A percentile compares a stretch with the other conserved stretches of the same genome.
phyloP scores from a whole-genome alignment of 805 yeast species.

The Phaffomyces opuntiae region DNA sequence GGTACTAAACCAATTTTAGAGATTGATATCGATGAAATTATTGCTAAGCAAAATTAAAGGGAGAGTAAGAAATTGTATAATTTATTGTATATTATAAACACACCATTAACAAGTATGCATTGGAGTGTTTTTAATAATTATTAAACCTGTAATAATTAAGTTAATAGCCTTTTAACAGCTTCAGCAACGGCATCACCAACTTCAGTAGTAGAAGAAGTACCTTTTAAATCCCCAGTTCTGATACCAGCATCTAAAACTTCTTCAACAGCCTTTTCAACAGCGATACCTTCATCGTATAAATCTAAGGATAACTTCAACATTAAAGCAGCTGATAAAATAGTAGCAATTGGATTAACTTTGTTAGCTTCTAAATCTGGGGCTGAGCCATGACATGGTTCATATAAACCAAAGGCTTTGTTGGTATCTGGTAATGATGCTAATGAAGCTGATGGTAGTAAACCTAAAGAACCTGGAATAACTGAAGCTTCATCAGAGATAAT shows the following conservation, averaged over 20 bases:
- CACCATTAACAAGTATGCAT: too few species aligned
- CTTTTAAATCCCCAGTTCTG: constrained; percentile 90
- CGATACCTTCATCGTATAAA: constrained; percentile 76
- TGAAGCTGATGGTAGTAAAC: constrained; percentile 90
- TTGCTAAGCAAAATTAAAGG: constrained; percentile 53
- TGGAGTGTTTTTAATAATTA: not conserved
- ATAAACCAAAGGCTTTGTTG: constrained; percentile 88
- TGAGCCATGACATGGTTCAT: constrained; percentile 98
- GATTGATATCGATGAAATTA: constrained; percentile 65
- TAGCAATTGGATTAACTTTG: constrained; percentile 93
- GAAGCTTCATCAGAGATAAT: constrained; percentile 97
- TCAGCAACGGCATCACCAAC: constrained; percentile 91
- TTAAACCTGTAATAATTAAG: constrained; percentile 7
- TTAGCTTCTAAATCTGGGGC: constrained; percentile 90
- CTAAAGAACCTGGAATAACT: constrained; percentile 95
- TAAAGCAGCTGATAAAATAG: constrained; percentile 94
- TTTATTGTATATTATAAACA: not conserved
- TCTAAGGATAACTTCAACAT: constrained; percentile 90
- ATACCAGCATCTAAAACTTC: constrained; percentile 74
- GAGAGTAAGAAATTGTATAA: not conserved
- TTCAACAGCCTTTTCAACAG: constrained; percentile 82
- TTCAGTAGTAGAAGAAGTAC: constrained; percentile 74
- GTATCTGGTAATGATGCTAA: constrained; percentile 95
- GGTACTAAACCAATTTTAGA: constrained; percentile 61
- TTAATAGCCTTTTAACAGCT: constrained; percentile 54